Evolutionary conservation across 331 rosid species (phyloP).

Genomic region (Pyrus hybrid): DNA sequence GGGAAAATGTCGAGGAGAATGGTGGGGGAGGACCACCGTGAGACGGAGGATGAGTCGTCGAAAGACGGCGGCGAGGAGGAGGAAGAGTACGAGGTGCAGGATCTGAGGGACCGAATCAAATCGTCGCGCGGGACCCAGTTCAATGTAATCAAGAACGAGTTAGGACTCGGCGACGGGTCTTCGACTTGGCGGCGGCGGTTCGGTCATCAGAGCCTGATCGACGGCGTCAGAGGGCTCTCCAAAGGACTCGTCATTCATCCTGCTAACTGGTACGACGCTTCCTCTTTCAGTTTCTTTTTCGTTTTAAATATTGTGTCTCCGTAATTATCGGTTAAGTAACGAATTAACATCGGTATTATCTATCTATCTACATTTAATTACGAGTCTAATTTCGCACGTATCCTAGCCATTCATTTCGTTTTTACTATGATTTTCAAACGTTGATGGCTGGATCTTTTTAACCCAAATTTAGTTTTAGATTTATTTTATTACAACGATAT

Average conservation of each 20-base stretch:
- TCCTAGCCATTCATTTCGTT: too few relatives aligned
- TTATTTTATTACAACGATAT: too few relatives aligned
- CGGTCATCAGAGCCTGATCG: conserved; percentile 38
- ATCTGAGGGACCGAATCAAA: conserved; percentile 43
- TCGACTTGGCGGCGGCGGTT: conserved; percentile 26
- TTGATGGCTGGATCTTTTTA: too few relatives aligned
- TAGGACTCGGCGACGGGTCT: conserved; percentile 20
- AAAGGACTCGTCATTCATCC: conserved; percentile 45
- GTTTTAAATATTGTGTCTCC: too few relatives aligned
- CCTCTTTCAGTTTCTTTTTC: too few relatives aligned
- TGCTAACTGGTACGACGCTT: conserved; percentile 39
- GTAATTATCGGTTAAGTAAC: too few relatives aligned
- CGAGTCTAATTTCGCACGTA: too few relatives aligned
- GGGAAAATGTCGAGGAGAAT: conserved; percentile 8
- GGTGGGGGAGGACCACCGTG: not conserved
- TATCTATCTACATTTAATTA: too few relatives aligned
- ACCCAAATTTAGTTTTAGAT: too few relatives aligned
- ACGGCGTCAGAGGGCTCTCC: conserved; percentile 45
- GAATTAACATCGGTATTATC: too few relatives aligned
- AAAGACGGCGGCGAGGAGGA: conserved; percentile 14
- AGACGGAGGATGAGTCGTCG: not conserved
- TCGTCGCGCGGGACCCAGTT: conserved; percentile 74
- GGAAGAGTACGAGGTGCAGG: conserved; percentile 45
- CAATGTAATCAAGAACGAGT: conserved; percentile 45
- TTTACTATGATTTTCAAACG: too few relatives aligned